Evolutionary conservation across 108 stramenopile genomes (phyloP), one percentile per base, ranked within the genome.

Genomic region (Cyclotella distinguenda): DNA sequence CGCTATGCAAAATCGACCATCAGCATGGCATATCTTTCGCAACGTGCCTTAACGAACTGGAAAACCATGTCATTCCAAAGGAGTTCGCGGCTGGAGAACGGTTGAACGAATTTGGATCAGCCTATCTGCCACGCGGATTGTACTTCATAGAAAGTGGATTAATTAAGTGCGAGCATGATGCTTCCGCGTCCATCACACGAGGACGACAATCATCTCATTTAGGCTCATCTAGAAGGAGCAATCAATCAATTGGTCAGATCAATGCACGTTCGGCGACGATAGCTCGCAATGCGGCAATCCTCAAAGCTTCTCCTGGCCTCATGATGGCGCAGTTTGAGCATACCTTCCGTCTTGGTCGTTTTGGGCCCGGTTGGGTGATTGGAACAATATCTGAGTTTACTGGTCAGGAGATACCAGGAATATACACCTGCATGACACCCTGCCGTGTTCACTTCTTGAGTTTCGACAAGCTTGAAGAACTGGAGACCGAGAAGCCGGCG

Each of bases 81-180:
- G 79, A 82, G 25, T 43, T 89, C 4, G 19, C 70, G 23, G 65
- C 70, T 26, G 83, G 82, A 0, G 70, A 73, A 7, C 30, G 54
- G 35, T 50, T 84, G 40, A 68, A 77, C 36, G 77, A 82, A 67
- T 65, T 48, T 3, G 82, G 78, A 1, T 40, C 58, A 2, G 60
- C 78, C 2, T 30, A 25, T 36, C 34, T 57, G 9, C 60, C 82
- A n/a, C 77, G 81, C 36, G 87, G 85, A 27, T 76, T 88, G 13
- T 86, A 84, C 63, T 88, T 88, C 47, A 80, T 88, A 26, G 87
- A 88, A 64, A 57, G 58, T 9, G 87, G 87, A 15, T 46, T 86
- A 16, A 42, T 88, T 22, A 83, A 72, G 51, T 66, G 56, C 28
- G 66, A 66, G n/a, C 27, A 60, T 40, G 74, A 75, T 45, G 51